Evolutionary conservation across 495 filamentous ascomycete species (phyloP), one percentile per base, ranked within the genome.

Genomic region (Chaetomium tenue): DNA sequence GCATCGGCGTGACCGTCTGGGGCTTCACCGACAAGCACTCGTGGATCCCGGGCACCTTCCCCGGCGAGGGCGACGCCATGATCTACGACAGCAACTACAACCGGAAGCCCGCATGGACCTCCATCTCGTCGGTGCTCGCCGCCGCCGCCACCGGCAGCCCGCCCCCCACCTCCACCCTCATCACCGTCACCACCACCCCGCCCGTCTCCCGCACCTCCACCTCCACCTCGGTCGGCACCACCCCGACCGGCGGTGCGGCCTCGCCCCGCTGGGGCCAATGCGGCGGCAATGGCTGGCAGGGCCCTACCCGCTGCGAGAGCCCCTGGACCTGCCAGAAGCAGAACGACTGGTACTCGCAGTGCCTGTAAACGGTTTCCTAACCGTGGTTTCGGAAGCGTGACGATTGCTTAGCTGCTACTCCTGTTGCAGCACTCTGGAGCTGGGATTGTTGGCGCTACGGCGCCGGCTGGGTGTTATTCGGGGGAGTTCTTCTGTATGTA

Each of bases 1-100:
- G 88, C 68, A 76, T 88, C 39, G 87, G 86, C 3, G 73, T 89
- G 37, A 88, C 84, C n/a, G 79, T 86, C 63, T 88, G 86, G 86
- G 79, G 83, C 63, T 88, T 82, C 76, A 83, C 80, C 22, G 86
- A 88, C 68, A 82, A 83, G 73, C 84, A 86, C 73, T 80, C 75
- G 23, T 87, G 85, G 85, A 58, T 77, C 11, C 72, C 72, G 22
- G 23, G 40, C 18, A 80, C 79, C 2, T 86, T 87, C 73, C 61
- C 73, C 2, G 84, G 84, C 26, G 71, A 80, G n/a, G 84, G 84
- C 9, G 81, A 74, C 44, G 83, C 84, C 0, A 75, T 78, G n/a
- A 77, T 84, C n/a, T 87, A 81, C 79, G 81, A 85, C 64, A 72
- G 72, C 63, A 75, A 79, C 60, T 66, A 80, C 13, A 71, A 59